Conservation (phyloP, 2,329 filamentous ascomycete genomes). For the Diaporthe helianthi region DNA sequence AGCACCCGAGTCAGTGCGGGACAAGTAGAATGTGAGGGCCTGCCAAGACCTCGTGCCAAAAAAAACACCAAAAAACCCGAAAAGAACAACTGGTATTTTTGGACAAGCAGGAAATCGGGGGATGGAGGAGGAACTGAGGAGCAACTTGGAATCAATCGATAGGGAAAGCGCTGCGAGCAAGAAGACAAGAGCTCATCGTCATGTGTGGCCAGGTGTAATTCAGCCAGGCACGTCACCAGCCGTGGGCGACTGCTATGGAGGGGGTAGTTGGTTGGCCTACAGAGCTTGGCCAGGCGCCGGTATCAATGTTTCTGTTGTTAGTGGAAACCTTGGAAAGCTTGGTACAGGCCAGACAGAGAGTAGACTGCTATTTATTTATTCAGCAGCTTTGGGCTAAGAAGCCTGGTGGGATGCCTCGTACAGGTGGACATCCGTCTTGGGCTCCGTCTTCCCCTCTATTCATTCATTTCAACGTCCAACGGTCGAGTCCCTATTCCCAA, state of each 20-base stretch:
- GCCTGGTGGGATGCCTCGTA: background rate
- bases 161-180: background rate
- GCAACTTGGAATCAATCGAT: conserved; percentile 14
- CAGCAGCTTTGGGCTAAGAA: background rate
- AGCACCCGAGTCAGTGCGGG: background rate
- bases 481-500: background rate
- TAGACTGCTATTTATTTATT: background rate
- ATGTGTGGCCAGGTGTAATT: background rate
- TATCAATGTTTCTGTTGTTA: background rate
- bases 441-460: background rate
- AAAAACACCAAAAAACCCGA: too few relatives aligned
- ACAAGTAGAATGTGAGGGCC: conserved; percentile 3
- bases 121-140: background rate
- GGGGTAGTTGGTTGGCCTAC: conserved; percentile 9
- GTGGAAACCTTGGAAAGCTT: conserved; percentile 24
- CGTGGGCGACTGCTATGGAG: conserved; percentile 7
- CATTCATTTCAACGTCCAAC: background rate
- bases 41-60: background rate
- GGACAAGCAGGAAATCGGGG: conserved; percentile 1
- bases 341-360: background rate
- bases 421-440: conserved; percentile 13
- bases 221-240: conserved; percentile 22
- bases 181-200: conserved; percentile 11
- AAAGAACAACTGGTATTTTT: background rate
- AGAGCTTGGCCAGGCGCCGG: background rate